Conservation (phyloP, 768 basidiomycete species). For the Termitomyces titanicus region DNA sequence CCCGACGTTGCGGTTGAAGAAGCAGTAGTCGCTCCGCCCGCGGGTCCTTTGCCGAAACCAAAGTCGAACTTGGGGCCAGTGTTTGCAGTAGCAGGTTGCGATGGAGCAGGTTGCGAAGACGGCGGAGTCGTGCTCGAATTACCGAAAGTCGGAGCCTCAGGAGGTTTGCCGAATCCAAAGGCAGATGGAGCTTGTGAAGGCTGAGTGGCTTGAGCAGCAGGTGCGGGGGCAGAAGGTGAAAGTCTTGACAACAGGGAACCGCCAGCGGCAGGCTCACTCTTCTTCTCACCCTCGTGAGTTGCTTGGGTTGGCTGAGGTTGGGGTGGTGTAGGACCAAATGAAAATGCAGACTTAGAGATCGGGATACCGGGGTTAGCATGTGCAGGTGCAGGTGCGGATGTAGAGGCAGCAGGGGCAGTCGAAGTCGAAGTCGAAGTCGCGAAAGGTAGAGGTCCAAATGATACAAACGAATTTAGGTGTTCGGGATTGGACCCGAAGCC, state of each 20-base stretch:
- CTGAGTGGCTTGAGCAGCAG: slow-evolving; percentile 5
- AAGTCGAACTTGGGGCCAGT: slow-evolving; percentile 35
- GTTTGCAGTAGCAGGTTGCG: slow-evolving; percentile 19
- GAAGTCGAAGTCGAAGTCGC: not conserved
- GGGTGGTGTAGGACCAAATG: slow-evolving; percentile 15
- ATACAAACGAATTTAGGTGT: slow-evolving; percentile 1
- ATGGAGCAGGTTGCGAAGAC: slow-evolving; percentile 14
- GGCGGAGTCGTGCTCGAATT: slow-evolving; percentile 13
- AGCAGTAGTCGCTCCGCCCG: slow-evolving; percentile 8
- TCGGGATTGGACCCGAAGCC: slow-evolving; percentile 6
- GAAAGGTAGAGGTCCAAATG: slow-evolving; percentile 9
- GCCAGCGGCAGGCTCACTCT: slow-evolving; percentile 7
- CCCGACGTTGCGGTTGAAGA: slow-evolving; percentile 18
- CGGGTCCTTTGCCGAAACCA: slow-evolving; percentile 20
- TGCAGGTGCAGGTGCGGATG: not conserved
- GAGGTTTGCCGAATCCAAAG: slow-evolving; percentile 17
- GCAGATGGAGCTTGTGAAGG: slow-evolving; percentile 9
- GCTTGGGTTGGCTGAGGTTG: slow-evolving; percentile 4
- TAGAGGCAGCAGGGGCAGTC: not conserved
- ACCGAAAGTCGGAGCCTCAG: slow-evolving; percentile 21
- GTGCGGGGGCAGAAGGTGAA: slow-evolving; percentile 13
- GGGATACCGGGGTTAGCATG: slow-evolving; percentile 4
- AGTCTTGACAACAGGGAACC: slow-evolving; percentile 21
- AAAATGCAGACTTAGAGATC: slow-evolving; percentile 5
- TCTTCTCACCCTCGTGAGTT: slow-evolving; percentile 11